Evolutionary conservation across 1,284 basidiomycete genomes (phyloP), one percentile per base, ranked within the genome.

Genomic region (Heterobasidion parviporum): DNA sequence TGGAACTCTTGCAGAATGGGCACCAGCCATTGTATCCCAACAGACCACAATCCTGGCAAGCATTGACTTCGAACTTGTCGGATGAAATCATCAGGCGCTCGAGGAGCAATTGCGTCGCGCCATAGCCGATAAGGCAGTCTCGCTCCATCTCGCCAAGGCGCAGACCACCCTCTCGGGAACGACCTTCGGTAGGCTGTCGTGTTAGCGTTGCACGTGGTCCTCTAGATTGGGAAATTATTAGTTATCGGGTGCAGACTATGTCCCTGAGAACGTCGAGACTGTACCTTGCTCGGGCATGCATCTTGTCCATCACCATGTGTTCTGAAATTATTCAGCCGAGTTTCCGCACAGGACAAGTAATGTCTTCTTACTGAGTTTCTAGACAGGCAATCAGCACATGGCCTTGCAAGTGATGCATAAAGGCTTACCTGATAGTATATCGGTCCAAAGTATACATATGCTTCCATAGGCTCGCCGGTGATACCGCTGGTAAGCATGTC

Each of bases 281-380:
- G 61, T 68, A 87, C 91, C 92, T 88, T 51, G 95, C 94, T 60
- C 97, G 87, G 61, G 97, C 97, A 66, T 99, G 97, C 97, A 99
- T 99, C 79, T 99, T 99, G 77, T 98, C 95, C 86, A 97, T 92
- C 59, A 98, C 95, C 94, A 96, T 97, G 74, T 95, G 94, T 76
- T 93, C 87, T 88, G 56, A 50, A 50, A 44, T 9, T 58, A 43
- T 63, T 45, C 41, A 44, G 10, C 52, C 8, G 47, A 52, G 26
- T 15, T 53, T 35, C 35, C 8, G 18, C 12, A 8, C 35, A 41
- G n/a, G 32, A 43, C 41, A 36, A 32, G 33, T 18, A 10, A 35
- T 41, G 35, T 35, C 52, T 41, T 67, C 86, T 72, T 68, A 90
- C 87, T 91, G 55, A 91, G 75, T 87, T 91, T 91, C 88, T 90